Base-by-base conservation (phyloP, 2,329 filamentous ascomycete species). In the Dactylellina sp. region DNA sequence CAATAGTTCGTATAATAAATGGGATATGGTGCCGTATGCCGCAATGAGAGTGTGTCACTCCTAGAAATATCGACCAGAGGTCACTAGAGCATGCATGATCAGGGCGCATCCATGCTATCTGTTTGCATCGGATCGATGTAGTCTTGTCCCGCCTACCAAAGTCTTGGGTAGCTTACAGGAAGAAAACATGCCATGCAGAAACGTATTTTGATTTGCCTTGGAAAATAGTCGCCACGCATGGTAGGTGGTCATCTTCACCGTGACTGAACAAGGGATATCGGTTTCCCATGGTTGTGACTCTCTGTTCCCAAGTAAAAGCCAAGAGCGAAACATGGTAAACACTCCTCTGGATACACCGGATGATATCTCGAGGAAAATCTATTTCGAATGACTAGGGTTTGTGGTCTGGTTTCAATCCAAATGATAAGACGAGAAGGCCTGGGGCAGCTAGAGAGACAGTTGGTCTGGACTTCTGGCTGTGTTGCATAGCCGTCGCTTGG, bases 81-180 rank as follows among this genome's bases (percentile, higher is more conserved):
- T 64, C 60, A 64, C 60, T 49, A 39, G 60, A 56, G 32, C 47
- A 47, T 47, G 44, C 44, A 18, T 24, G 44, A 47, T 6, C 59
- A 47, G 18, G 42, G 49, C 18, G 16, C 6, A 47, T 12, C 28
- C 55, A 18, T 52, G 22, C n/a, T 44, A 18, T 14, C 57, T 50
- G 24, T 49, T 56, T 62, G 61, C 70, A 61, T 66, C 70, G 70
- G 70, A 74, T 65, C 49, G 64, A 53, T 61, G 49, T 60, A 57
- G 55, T 74, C 70, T 74, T 74, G 70, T 74, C 70, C 70, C 70
- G 70, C 47, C 61, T 61, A 55, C 39, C 55, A 55, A 53, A 59
- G 37, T 74, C 64, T 70, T 70, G 56, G 24, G 35, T 55, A 46
- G 55, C 63, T n/a, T n/a, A n/a, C n/a, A n/a, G 39, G 46, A 46